Conservation (phyloP, 768 basidiomycete genomes). For the Tylopilus felleus region DNA sequence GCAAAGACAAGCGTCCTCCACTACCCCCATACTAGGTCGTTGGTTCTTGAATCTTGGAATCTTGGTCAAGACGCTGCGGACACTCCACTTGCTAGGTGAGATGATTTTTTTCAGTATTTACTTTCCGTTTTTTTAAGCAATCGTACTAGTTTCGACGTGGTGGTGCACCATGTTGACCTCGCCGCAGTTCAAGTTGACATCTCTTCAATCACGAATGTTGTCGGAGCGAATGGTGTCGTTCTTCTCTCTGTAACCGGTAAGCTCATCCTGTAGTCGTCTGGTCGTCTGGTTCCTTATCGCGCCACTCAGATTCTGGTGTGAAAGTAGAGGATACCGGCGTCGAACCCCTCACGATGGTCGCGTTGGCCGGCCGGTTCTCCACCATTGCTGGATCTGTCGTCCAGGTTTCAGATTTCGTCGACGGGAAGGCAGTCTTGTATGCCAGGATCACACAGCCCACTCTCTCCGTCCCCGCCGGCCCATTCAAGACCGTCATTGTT, state of each 20-base stretch:
- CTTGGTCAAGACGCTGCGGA: constrained; percentile 4
- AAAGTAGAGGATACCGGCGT: constrained; percentile 14
- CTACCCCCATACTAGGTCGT: constrained; percentile 12
- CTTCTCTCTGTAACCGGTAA: constrained; percentile 25
- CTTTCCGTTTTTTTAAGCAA: background rate
- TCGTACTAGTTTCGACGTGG: constrained; percentile 6
- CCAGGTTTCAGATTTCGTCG: constrained; percentile 6
- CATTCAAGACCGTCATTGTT: constrained; percentile 27
- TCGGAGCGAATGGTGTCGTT: constrained; percentile 21
- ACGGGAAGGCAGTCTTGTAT: constrained; percentile 13
- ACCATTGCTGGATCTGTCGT: constrained; percentile 12
- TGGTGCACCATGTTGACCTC: constrained; percentile 20
- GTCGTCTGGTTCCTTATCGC: background rate
- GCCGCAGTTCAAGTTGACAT: constrained; percentile 20
- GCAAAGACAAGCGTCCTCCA: constrained; percentile 15
- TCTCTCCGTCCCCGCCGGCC: constrained; percentile 10
- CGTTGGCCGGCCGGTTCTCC: constrained; percentile 11
- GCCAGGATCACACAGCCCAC: constrained; percentile 14
- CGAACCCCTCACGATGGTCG: constrained; percentile 12
- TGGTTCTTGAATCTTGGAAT: constrained; percentile 22
- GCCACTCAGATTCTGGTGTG: constrained; percentile 13
- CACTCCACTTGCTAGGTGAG: constrained; percentile 13
- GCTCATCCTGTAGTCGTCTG: background rate
- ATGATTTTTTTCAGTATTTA: background rate
- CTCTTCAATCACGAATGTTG: constrained; percentile 21